Percentiles rank a stretch among this genome's conserved stretches.
phyloP scores from a whole-genome alignment of 805 yeast genomes.

The Cyberlindnera sargentensis region DNA sequence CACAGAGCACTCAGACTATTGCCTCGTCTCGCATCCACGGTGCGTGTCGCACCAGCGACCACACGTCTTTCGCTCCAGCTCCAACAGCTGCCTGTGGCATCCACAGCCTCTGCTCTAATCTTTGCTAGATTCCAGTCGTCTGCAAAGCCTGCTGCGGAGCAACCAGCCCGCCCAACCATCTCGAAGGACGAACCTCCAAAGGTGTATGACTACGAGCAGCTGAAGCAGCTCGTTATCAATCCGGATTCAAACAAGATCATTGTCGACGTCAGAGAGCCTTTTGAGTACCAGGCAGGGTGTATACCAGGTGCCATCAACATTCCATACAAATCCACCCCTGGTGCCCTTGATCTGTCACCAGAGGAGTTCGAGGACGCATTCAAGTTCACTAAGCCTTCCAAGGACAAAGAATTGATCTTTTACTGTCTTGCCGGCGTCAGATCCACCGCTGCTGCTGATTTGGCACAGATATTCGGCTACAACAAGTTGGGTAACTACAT shows the following conservation, averaged over 20 bases:
- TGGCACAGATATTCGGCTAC: constrained; percentile 89
- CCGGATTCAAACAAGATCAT: constrained; percentile 48
- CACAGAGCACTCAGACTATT: no score
- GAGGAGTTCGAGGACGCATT: constrained; percentile 79
- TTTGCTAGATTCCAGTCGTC: constrained; percentile 1
- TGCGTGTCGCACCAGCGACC: neutral
- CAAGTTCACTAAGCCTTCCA: constrained; percentile 73
- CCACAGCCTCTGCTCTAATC: neutral
- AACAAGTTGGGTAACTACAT: constrained; percentile 73
- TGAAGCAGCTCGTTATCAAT: constrained; percentile 36
- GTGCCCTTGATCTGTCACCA: constrained; percentile 72
- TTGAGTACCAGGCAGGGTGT: constrained; percentile 60
- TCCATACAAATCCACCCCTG: constrained; percentile 87
- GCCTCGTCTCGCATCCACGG: no score
- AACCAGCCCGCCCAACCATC: neutral
- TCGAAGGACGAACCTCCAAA: constrained; percentile 19
- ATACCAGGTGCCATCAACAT: constrained; percentile 83
- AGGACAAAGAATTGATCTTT: constrained; percentile 69
- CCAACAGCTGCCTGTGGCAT: neutral
- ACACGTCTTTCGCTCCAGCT: neutral
- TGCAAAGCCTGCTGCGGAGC: neutral
- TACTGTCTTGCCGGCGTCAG: constrained; percentile 93
- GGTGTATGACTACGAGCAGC: constrained; percentile 43
- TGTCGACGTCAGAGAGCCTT: constrained; percentile 91
- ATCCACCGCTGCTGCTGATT: constrained; percentile 82